These are phyloP conservation scores for Aaosphaeria pasadenensis DNA, from an alignment of 2,329 filamentous ascomycete genomes.

Conservation along the genomic window DNA sequence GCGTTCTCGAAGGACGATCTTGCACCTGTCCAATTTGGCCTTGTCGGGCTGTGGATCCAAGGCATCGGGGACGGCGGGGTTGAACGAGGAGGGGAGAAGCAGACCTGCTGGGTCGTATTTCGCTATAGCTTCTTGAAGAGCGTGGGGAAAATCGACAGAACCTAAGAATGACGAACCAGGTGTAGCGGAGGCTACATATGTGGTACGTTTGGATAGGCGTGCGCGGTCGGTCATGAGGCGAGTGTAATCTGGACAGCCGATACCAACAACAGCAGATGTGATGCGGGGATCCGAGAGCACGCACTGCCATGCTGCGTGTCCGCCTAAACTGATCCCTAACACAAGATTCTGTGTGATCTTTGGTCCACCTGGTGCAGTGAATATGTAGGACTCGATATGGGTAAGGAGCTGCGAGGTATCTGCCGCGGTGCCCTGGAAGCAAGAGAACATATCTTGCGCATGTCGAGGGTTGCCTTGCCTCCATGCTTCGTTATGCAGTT, in stretches of 20 bases:
- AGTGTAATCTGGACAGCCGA: slow-evolving; percentile 87
- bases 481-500: slow-evolving; percentile 74
- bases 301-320: slow-evolving; percentile 82
- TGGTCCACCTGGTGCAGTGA: slow-evolving; percentile 46
- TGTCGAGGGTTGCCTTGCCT: slow-evolving; percentile 73
- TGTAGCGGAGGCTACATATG: slow-evolving; percentile 56
- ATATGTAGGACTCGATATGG: slow-evolving; percentile 72
- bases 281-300: slow-evolving; percentile 76
- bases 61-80: slow-evolving; percentile 8
- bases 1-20: slow-evolving; percentile 40
- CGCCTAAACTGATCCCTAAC: slow-evolving; percentile 81
- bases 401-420: slow-evolving; percentile 77
- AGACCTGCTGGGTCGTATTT: slow-evolving; percentile 73
- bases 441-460: slow-evolving; percentile 87
- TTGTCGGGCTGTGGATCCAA: slow-evolving; percentile 28
- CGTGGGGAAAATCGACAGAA: slow-evolving; percentile 70
- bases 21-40: slow-evolving; percentile 33
- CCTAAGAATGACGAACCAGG: slow-evolving; percentile 67
- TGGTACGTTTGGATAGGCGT: slow-evolving; percentile 61
- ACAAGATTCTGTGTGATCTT: slow-evolving; percentile 64
- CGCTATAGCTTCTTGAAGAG: slow-evolving; percentile 62
- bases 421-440: slow-evolving; percentile 68
- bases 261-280: slow-evolving; percentile 72
- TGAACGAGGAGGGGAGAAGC: slow-evolving; percentile 51
- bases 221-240: slow-evolving; percentile 80